Conservation (phyloP, 2,329 filamentous ascomycete genomes). For the Myriangium duriaei region DNA sequence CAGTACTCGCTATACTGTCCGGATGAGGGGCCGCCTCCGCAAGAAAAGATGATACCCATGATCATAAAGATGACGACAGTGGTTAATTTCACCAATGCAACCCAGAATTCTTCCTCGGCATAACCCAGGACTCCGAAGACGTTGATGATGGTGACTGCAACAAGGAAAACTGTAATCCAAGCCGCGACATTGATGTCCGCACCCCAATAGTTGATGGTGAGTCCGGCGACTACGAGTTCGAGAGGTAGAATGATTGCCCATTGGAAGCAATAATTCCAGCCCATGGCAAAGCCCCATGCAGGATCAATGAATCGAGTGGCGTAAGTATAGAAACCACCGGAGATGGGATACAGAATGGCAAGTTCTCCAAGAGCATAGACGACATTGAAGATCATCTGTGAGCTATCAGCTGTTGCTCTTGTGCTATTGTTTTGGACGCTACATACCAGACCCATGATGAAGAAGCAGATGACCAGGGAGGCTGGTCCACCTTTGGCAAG, state of each 20-base stretch:
- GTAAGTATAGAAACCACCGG: conserved; percentile 30
- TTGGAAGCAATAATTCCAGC: conserved; percentile 36
- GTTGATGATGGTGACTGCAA: conserved; percentile 31
- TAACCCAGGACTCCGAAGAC: conserved; percentile 34
- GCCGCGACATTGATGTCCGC: conserved; percentile 22
- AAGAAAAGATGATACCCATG: conserved; percentile 35
- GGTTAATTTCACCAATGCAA: conserved; percentile 39
- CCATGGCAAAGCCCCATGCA: conserved; percentile 38
- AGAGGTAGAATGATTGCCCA: conserved; percentile 34
- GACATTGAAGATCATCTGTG: conserved; percentile 28
- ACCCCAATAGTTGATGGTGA: conserved; percentile 34
- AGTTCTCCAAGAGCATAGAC: conserved; percentile 31
- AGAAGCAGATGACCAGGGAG: conserved; percentile 23
- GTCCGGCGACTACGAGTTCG: conserved; percentile 35
- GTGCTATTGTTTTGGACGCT: not conserved
- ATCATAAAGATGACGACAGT: conserved; percentile 41
- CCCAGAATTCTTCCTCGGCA: conserved; percentile 42
- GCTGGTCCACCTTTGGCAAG: conserved; percentile 38
- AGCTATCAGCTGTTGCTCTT: conserved; percentile 4
- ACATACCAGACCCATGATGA: conserved; percentile 22
- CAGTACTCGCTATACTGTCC: conserved; percentile 19
- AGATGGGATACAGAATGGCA: conserved; percentile 29
- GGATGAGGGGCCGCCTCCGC: conserved; percentile 36
- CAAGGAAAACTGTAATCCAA: conserved; percentile 29
- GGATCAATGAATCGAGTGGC: conserved; percentile 42